These are phyloP conservation scores for Tagetes erecta DNA, from an alignment of 129 eudicot species.

Conservation along the genomic window DNA sequence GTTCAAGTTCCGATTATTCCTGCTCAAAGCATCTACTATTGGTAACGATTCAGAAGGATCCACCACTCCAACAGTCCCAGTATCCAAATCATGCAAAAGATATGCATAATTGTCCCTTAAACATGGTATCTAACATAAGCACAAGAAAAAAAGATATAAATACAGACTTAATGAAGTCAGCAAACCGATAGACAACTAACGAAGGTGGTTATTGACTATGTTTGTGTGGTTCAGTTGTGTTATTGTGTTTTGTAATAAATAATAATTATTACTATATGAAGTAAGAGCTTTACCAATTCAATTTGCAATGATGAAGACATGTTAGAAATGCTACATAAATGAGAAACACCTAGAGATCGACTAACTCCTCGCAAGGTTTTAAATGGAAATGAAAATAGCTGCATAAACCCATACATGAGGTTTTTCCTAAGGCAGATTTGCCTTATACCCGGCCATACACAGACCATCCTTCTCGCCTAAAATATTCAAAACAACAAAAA, in stretches of 20 bases:
- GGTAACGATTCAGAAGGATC: slow-evolving; percentile 95
- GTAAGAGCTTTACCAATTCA: slow-evolving; percentile 64
- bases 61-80: slow-evolving; percentile 98
- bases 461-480: slow-evolving; percentile 66
- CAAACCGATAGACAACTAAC: background rate
- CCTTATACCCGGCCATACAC: slow-evolving; percentile 83
- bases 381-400: slow-evolving; percentile 71
- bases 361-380: slow-evolving; percentile 76
- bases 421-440: slow-evolving; percentile 79
- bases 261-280: background rate
- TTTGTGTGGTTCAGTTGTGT: background rate
- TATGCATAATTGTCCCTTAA: slow-evolving; percentile 86
- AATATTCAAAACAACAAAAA: slow-evolving; percentile 17
- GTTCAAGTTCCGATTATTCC: slow-evolving; percentile 71
- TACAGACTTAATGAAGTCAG: slow-evolving; percentile 5
- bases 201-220: background rate
- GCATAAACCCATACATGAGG: slow-evolving; percentile 79
- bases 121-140: slow-evolving; percentile 66
- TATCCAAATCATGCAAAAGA: slow-evolving; percentile 77
- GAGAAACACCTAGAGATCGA: slow-evolving; percentile 70
- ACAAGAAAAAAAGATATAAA: background rate
- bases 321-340: slow-evolving; percentile 66
- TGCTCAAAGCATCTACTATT: slow-evolving; percentile 69
- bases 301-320: slow-evolving; percentile 72
- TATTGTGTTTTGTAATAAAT: background rate